A percentile compares a stretch with the other conserved stretches of the same genome.
Evolutionary conservation across 257 asterid species (phyloP).

Genomic region (Nicotiana obtusifolia): DNA sequence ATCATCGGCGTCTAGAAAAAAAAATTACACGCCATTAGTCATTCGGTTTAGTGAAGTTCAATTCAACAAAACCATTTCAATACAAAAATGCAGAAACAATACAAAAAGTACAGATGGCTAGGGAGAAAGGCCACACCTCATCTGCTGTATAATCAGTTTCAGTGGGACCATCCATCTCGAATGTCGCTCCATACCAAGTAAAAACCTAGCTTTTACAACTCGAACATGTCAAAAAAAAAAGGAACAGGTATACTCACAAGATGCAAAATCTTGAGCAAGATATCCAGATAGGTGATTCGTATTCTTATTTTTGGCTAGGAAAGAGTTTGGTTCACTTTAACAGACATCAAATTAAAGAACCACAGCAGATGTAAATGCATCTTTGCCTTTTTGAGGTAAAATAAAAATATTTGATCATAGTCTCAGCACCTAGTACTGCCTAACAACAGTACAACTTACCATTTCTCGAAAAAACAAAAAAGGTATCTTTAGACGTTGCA

Average conservation of each 20-base stretch:
- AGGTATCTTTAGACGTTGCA: neutral
- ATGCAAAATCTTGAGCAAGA: neutral
- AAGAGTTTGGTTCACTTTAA: neutral
- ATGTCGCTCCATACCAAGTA: conserved; percentile 94
- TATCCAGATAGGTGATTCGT: neutral
- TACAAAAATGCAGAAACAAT: neutral
- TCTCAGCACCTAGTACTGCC: neutral
- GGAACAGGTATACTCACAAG: neutral
- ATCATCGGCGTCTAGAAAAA: conserved; percentile 81
- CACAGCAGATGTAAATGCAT: neutral
- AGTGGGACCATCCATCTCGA: conserved; percentile 83
- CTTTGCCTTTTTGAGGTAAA: neutral
- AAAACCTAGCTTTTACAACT: conserved; percentile 48
- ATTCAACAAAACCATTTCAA: neutral
- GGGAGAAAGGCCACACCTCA: conserved; percentile 46
- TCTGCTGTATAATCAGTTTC: conserved; percentile 96
- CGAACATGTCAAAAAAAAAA: conserved; percentile 18
- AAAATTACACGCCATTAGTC: conserved; percentile 5
- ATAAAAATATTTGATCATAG: neutral
- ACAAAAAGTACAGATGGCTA: neutral
- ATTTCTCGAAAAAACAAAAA: neutral
- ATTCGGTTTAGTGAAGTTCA: neutral
- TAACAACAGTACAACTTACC: neutral
- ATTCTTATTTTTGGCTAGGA: neutral
- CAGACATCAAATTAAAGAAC: neutral